A percentile compares a stretch with the other conserved stretches of the same genome.
phyloP scores from a whole-genome alignment of 768 basidiomycete species.

The Punctularia strigosozonata region DNA sequence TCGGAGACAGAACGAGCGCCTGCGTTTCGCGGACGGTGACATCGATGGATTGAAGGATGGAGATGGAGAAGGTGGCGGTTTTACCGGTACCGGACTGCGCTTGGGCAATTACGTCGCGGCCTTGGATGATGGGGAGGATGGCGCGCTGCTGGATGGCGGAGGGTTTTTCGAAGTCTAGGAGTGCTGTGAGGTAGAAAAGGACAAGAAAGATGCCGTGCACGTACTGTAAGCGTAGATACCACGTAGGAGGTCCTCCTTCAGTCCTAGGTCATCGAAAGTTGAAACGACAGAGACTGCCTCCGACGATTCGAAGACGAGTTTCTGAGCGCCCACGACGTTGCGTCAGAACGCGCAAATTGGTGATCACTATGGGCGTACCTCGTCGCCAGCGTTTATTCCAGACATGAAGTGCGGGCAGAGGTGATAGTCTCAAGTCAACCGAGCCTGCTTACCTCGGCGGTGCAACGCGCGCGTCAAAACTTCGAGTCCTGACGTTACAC shows the following conservation, averaged over 20 bases:
- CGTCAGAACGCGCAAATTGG: constrained; percentile 2
- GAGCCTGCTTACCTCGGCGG: too few relatives aligned
- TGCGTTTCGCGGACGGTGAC: constrained; percentile 90
- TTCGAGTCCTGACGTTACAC: too few relatives aligned
- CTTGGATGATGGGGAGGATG: constrained; percentile 90
- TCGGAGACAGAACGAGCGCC: constrained; percentile 92
- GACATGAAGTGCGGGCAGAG: constrained; percentile 39
- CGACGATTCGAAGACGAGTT: constrained; percentile 93
- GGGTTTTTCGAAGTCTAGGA: constrained; percentile 87
- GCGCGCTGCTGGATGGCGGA: constrained; percentile 98
- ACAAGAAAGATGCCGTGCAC: constrained; percentile 14
- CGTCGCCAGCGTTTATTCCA: constrained; percentile 79
- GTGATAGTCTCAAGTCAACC: not conserved
- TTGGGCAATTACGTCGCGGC: constrained; percentile 97
- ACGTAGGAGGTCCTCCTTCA: constrained; percentile 92
- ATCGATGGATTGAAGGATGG: constrained; percentile 97
- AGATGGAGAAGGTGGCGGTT: constrained; percentile 98
- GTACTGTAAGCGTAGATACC: constrained; percentile 97
- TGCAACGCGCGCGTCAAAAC: too few relatives aligned
- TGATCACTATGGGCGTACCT: constrained; percentile 33
- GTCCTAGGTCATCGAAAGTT: constrained; percentile 79
- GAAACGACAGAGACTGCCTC: constrained; percentile 84
- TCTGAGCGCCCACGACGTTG: constrained; percentile 26
- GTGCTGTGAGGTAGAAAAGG: constrained; percentile 3
- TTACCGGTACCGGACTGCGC: constrained; percentile 99